Base-by-base conservation (phyloP, 2,329 filamentous ascomycete species). In the Cadophora gregata region DNA sequence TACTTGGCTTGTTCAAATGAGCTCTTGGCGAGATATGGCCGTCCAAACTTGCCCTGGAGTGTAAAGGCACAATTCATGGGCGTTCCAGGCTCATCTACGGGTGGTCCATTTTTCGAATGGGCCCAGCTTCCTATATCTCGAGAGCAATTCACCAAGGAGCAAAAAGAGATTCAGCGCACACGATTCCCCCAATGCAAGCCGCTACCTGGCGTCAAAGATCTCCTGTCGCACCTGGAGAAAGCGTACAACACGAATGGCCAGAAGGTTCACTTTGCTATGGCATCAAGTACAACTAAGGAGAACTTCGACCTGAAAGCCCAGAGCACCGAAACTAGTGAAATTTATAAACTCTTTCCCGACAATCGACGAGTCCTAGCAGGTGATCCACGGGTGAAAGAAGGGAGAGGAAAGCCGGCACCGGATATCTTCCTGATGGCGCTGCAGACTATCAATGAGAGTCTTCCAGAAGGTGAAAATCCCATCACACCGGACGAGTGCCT, bases 361-460 rank as follows among this genome's bases (percentile, higher is more conserved):
- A 80, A 89, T 16, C 87, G 91, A 66, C 86, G 88, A 53, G 89
- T 98, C 0, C 81, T 96, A 0, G 95, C 95, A 19, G 95, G 98
- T 76, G 94, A 98, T 77, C 77, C 83, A 6, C 86, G 95, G 60
- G 91, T 98, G 72, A 82, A 85, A 0, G 80, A 84, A 6, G 95
- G 95, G 0, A 83, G 93, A 24, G 95, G 95, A 25, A 98, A 98
- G 80, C 95, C 95, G 0, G 85, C 95, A 42, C 95, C 95, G 0
- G 94, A 98, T 79, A 98, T 98, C 72, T 98, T 96, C 79, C 81
- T 96, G n/a, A 83, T 97, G 0, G 95, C 95, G 0, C 83, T 98
- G 61, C 84, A 91, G 78, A 91, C 89, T 3, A 90, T 98, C 78
- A 98, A 98, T 79, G 86, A 87, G 53, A 87, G 87, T 9, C 82